Evolutionary conservation across 2,329 filamentous ascomycete genomes (phyloP).

Genomic region (Venturia aucupariae): DNA sequence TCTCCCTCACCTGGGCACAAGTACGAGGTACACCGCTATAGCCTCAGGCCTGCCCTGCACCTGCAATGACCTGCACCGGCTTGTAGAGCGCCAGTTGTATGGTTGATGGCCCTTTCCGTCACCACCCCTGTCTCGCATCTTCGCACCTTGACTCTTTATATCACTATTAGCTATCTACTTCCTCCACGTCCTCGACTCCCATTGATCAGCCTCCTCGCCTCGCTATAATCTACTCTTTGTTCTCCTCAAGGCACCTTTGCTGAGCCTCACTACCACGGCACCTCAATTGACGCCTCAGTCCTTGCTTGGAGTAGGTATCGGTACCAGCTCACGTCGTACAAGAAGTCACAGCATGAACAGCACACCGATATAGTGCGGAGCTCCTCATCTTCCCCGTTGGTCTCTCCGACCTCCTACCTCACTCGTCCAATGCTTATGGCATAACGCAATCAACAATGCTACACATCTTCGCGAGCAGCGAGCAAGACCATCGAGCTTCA

Average conservation of each 20-base stretch:
- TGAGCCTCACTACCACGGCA: neutral
- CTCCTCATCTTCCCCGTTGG: neutral
- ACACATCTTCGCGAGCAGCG: slow-evolving; percentile 9
- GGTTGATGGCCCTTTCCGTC: neutral
- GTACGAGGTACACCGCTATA: neutral
- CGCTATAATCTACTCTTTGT: neutral
- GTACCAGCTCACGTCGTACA: neutral
- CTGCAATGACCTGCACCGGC: no score
- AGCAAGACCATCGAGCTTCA: neutral
- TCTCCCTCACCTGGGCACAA: neutral
- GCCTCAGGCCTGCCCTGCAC: no score
- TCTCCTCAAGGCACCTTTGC: neutral
- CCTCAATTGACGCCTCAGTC: neutral
- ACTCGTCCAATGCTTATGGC: neutral
- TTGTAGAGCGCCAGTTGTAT: no score
- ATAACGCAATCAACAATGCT: slow-evolving; percentile 6
- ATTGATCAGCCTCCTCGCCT: neutral
- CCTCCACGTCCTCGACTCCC: no score
- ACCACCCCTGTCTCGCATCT: neutral
- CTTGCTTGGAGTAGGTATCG: neutral
- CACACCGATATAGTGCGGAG: slow-evolving; percentile 2
- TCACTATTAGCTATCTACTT: neutral
- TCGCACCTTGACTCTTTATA: neutral
- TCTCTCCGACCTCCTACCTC: neutral
- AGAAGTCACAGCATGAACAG: slow-evolving; percentile 2